A percentile compares a stretch with the other conserved stretches of the same genome.
Evolutionary conservation across 495 filamentous ascomycete species (phyloP).

Genomic region (Elasticomyces elasticus): DNA sequence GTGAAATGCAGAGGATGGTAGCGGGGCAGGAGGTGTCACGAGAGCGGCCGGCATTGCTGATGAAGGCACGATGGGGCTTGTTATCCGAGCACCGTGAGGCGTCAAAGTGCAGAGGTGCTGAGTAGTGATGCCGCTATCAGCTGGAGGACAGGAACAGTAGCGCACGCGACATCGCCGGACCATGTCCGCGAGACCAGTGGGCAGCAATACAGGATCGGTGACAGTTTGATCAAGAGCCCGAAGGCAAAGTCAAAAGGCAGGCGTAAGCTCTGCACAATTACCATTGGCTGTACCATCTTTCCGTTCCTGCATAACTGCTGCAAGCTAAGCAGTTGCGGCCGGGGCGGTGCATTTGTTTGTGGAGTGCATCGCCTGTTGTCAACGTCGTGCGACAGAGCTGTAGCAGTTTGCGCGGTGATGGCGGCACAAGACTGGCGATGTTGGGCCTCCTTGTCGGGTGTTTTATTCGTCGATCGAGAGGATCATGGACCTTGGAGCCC

Average conservation of each 20-base stretch:
- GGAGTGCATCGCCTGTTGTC: neutral
- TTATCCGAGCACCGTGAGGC: neutral
- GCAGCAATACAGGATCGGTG: neutral
- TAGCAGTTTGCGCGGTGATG: too few species aligned
- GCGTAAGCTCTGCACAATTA: neutral
- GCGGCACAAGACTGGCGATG: too few species aligned
- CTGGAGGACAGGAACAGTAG: neutral
- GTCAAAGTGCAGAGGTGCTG: neutral
- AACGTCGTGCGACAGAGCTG: neutral
- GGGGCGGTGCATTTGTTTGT: neutral
- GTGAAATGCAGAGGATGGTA: neutral
- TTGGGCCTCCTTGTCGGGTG: too few species aligned
- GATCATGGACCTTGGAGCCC: too few species aligned
- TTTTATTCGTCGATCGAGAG: too few species aligned
- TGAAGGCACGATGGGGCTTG: too few species aligned
- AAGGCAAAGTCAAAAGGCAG: neutral
- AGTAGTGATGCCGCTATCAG: neutral
- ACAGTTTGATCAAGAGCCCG: neutral
- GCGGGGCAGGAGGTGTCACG: slow-evolving; percentile 12
- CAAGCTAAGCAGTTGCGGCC: neutral
- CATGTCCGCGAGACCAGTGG: neutral
- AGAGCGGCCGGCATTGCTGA: neutral
- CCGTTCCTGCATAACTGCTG: neutral
- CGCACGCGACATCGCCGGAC: neutral
- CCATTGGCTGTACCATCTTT: neutral